phyloP scores from a whole-genome alignment of 495 filamentous ascomycete genomes.

The Cryomyces antarcticus region DNA sequence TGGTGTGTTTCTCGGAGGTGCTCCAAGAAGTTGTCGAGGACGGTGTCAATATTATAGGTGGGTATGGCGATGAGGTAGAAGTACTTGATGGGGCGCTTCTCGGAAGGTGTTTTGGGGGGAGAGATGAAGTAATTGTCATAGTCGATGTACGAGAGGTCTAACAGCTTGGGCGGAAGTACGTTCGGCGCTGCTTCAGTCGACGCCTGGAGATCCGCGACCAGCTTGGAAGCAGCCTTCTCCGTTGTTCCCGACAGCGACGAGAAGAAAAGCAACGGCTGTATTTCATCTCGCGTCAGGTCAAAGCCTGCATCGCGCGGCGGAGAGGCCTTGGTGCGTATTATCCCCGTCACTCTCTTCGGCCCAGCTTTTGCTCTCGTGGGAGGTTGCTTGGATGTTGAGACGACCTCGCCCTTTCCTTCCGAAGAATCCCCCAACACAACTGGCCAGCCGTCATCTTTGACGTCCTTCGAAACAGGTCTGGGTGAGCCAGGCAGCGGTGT shows the following conservation, averaged over 20 bases:
- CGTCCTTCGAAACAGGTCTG: background rate
- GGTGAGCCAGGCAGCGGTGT: constrained; percentile 7
- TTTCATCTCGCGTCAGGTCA: constrained; percentile 16
- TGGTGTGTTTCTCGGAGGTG: constrained; percentile 81
- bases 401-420: background rate
- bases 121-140: constrained; percentile 79
- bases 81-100: constrained; percentile 27
- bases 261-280: constrained; percentile 72
- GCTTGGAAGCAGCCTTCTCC: constrained; percentile 38
- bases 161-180: constrained; percentile 37
- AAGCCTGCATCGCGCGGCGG: constrained; percentile 2
- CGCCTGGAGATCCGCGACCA: constrained; percentile 30
- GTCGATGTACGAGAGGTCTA: constrained; percentile 68
- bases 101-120: constrained; percentile 25
- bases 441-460: constrained; percentile 5
- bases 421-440: constrained; percentile 3
- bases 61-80: constrained; percentile 74
- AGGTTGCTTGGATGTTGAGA: background rate
- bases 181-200: constrained; percentile 9
- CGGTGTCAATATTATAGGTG: constrained; percentile 80
- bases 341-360: constrained; percentile 20
- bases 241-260: constrained; percentile 69
- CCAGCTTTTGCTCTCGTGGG: background rate
- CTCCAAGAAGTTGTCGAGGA: constrained; percentile 59
- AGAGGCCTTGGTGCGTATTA: too few species aligned